These are phyloP conservation scores for Psilocybe sp. DNA, from an alignment of 768 basidiomycete species.

Conservation along the genomic window DNA sequence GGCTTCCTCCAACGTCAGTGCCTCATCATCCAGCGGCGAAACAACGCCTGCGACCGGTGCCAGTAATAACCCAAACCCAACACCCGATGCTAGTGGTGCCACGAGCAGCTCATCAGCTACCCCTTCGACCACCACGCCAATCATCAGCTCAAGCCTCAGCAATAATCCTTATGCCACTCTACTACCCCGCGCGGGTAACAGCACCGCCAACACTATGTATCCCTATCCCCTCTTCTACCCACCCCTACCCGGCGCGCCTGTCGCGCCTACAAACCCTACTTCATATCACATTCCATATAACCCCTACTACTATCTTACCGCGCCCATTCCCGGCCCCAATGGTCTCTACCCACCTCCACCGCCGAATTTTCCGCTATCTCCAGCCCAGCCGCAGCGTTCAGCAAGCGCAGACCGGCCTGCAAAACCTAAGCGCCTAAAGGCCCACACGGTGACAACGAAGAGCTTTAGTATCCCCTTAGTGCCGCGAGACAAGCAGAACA, in stretches of 20 bases:
- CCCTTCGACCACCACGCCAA: slow-evolving; percentile 12
- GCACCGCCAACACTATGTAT: slow-evolving; percentile 27
- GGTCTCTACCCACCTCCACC: slow-evolving; percentile 33
- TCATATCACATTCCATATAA: slow-evolving; percentile 34
- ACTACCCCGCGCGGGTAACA: slow-evolving; percentile 17
- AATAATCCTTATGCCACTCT: slow-evolving; percentile 32
- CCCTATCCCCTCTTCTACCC: slow-evolving; percentile 44
- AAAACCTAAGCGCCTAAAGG: slow-evolving; percentile 77
- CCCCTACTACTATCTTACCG: slow-evolving; percentile 42
- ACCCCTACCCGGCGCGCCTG: slow-evolving; percentile 28
- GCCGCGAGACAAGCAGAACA: slow-evolving; percentile 67
- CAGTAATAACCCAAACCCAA: neutral
- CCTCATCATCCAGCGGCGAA: neutral
- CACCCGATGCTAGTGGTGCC: slow-evolving; percentile 8
- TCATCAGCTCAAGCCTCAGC: slow-evolving; percentile 22
- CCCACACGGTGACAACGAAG: slow-evolving; percentile 77
- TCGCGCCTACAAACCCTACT: slow-evolving; percentile 32
- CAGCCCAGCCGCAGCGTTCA: slow-evolving; percentile 14
- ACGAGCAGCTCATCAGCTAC: slow-evolving; percentile 12
- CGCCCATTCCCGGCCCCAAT: slow-evolving; percentile 35
- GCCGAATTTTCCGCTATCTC: slow-evolving; percentile 20
- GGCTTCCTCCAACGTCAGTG: slow-evolving; percentile 4
- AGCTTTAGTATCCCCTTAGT: slow-evolving; percentile 77
- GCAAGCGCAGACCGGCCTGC: slow-evolving; percentile 39
- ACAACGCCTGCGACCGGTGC: neutral